Conservation (phyloP, 805 yeast species). For the Kockiozyma suomiensis region DNA sequence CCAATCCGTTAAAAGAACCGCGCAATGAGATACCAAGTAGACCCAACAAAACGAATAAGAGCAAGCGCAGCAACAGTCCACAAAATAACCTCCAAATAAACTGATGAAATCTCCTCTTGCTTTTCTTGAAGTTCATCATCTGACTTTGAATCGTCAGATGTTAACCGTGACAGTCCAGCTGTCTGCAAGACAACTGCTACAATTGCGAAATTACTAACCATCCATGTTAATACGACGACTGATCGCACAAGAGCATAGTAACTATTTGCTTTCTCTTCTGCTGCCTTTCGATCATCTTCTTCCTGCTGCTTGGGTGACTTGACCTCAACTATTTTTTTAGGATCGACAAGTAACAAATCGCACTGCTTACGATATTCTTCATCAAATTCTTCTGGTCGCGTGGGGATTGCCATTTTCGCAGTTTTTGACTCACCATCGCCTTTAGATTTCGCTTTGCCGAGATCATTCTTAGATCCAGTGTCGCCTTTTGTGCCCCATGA, state of each 20-base stretch:
- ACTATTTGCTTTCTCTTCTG: conserved; percentile 48
- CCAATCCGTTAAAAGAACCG: conserved; percentile 35
- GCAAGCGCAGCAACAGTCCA: conserved; percentile 93
- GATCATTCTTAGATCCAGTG: conserved; percentile 64
- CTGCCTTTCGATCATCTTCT: conserved; percentile 37
- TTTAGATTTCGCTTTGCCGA: conserved; percentile 75
- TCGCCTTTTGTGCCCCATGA: conserved; percentile 99
- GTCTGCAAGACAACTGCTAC: conserved; percentile 88
- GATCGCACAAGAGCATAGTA: conserved; percentile 95
- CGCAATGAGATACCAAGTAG: conserved; percentile 58
- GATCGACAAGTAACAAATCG: conserved; percentile 56
- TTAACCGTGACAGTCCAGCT: conserved; percentile 65
- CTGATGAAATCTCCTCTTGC: conserved; percentile 3
- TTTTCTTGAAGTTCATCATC: conserved; percentile 2
- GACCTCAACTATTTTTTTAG: conserved; percentile 47
- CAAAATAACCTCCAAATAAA: conserved; percentile 54
- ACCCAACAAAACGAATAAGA: conserved; percentile 76
- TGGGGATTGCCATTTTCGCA: conserved; percentile 74
- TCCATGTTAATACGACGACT: conserved; percentile 93
- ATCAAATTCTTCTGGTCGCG: conserved; percentile 74
- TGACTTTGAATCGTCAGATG: conserved; percentile 63
- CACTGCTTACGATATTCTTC: conserved; percentile 77
- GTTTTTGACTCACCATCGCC: conserved; percentile 83
- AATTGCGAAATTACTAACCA: conserved; percentile 75
- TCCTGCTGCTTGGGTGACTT: conserved; percentile 55